A percentile compares a stretch with the other conserved stretches of the same genome.
Evolutionary conservation across 768 basidiomycete genomes (phyloP).

Genomic region (Macrolepiota albuminosa): DNA sequence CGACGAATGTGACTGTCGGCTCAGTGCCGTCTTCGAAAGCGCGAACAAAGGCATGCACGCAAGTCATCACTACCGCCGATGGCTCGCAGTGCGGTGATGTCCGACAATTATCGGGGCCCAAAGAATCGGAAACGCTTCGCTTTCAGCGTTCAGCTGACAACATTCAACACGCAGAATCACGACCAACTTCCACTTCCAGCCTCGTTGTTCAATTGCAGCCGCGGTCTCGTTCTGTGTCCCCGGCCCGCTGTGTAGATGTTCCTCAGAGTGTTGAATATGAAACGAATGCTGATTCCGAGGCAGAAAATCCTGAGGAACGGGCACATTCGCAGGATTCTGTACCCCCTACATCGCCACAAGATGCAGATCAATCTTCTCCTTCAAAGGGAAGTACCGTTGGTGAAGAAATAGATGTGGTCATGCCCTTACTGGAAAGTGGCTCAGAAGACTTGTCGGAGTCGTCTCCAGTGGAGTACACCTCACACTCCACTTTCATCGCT

Average conservation of each 20-base stretch:
- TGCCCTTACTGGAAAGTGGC: conserved; percentile 28
- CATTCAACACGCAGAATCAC: conserved; percentile 14
- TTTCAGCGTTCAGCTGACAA: conserved; percentile 21
- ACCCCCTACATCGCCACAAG: conserved; percentile 44
- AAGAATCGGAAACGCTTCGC: conserved; percentile 20
- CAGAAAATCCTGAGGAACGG: conserved; percentile 28
- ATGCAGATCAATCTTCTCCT: conserved; percentile 14
- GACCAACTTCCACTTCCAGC: conserved; percentile 25
- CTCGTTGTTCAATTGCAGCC: conserved; percentile 25
- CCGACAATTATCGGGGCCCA: conserved; percentile 21
- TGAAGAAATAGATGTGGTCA: conserved; percentile 22
- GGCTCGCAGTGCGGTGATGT: conserved; percentile 14
- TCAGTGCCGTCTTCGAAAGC: conserved; percentile 20
- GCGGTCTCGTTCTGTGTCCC: conserved; percentile 50
- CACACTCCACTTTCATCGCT: conserved; percentile 75
- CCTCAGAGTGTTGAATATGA: conserved; percentile 71
- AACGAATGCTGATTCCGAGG: conserved; percentile 65
- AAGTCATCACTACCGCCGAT: conserved; percentile 11
- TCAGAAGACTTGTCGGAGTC: conserved; percentile 50
- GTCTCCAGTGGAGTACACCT: conserved; percentile 60
- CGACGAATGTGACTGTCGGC: conserved; percentile 17
- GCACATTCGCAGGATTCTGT: conserved; percentile 14
- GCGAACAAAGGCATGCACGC: conserved; percentile 9
- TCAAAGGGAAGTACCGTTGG: background rate
- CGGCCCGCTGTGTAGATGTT: conserved; percentile 62